Percentiles rank a stretch among this genome's conserved stretches.
phyloP scores from a whole-genome alignment of 2,329 filamentous ascomycete species.

The Colletotrichum lentis region DNA sequence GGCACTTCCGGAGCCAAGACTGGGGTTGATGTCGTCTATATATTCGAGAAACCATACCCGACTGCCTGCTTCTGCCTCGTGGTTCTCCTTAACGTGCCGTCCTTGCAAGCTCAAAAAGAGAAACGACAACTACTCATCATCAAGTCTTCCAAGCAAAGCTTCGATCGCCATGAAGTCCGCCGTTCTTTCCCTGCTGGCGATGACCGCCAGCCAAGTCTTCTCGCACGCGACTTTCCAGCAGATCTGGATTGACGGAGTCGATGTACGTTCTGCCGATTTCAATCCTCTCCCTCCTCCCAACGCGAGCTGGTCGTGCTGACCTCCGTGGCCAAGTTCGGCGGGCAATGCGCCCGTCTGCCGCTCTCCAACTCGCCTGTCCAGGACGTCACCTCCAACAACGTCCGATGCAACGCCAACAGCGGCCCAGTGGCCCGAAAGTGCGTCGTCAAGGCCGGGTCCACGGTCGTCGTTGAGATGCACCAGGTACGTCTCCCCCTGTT shows the following conservation, averaged over 20 bases:
- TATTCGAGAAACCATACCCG: conserved; percentile 1
- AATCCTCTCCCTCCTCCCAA: too few relatives aligned
- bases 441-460: conserved; percentile 51
- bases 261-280: conserved; percentile 44
- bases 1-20: neutral
- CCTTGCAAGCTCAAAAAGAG: neutral
- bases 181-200: conserved; percentile 45
- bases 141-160: neutral
- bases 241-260: conserved; percentile 54
- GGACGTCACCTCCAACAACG: conserved; percentile 50
- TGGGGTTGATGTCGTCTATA: conserved; percentile 5
- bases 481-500: conserved; percentile 44
- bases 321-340: conserved; percentile 37
- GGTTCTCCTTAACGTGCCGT: neutral
- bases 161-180: conserved; percentile 49
- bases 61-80: too few relatives aligned
- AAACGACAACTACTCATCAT: neutral
- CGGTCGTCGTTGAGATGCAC: conserved; percentile 58
- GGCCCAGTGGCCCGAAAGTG: conserved; percentile 54
- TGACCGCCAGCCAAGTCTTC: conserved; percentile 50
- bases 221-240: conserved; percentile 62
- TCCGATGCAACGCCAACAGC: conserved; percentile 53
- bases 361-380: conserved; percentile 53
- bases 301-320: neutral
- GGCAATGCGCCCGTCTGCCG: conserved; percentile 33